phyloP scores from a whole-genome alignment of 768 basidiomycete genomes.

The Russula ochroleuca region DNA sequence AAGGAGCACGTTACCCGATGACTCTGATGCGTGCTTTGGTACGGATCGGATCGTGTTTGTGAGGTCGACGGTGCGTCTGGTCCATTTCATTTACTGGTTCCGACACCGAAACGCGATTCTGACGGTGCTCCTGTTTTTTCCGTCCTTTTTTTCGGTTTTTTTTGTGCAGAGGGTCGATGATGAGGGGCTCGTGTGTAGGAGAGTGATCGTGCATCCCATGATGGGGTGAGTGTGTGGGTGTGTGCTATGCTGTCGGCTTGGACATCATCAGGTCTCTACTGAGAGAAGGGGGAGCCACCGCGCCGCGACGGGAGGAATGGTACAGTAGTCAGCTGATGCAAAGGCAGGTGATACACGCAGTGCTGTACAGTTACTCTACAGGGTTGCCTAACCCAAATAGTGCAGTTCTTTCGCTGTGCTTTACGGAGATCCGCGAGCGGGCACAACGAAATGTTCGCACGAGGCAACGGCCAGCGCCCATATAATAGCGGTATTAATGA shows the following conservation, averaged over 20 bases:
- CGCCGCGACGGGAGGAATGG: too few species aligned
- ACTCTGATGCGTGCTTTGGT: not conserved
- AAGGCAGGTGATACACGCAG: too few species aligned
- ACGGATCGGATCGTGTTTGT: not conserved
- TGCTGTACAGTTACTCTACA: too few species aligned
- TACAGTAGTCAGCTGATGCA: too few species aligned
- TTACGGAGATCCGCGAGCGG: too few species aligned
- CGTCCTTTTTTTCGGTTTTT: not conserved
- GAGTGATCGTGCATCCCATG: constrained; percentile 1
- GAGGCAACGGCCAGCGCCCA: too few species aligned
- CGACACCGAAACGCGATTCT: not conserved
- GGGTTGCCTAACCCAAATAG: too few species aligned
- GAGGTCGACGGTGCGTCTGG: not conserved
- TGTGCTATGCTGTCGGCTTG: not conserved
- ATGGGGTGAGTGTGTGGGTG: not conserved
- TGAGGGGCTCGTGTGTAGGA: not conserved
- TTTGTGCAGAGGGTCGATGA: not conserved
- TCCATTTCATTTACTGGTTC: too few species aligned
- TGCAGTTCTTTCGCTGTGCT: too few species aligned
- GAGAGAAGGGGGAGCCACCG: too few species aligned
- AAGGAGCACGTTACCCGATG: not conserved
- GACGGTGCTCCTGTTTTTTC: not conserved
- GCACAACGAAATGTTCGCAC: too few species aligned
- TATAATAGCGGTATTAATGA: too few species aligned
- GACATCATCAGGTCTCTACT: not conserved